Conservation (phyloP, 106 monocot species). For the Agapanthus africanus region DNA sequence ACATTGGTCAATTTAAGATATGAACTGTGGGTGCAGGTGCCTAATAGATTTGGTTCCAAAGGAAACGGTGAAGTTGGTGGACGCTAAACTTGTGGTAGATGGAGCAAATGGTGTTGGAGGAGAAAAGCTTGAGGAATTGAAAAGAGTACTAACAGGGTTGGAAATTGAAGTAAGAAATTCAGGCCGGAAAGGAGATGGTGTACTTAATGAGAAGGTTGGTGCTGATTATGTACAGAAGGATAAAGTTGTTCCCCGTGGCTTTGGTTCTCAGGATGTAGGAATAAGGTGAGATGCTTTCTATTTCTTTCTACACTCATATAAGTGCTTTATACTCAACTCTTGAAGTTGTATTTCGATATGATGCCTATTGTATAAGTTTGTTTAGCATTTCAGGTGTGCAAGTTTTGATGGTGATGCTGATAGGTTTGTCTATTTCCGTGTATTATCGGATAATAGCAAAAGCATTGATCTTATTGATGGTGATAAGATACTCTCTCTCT, state of each 20-base stretch:
- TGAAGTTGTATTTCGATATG: conserved; percentile 10
- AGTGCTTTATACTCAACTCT: not conserved
- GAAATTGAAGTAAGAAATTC: conserved; percentile 61
- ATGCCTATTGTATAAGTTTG: conserved; percentile 16
- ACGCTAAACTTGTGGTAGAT: conserved; percentile 57
- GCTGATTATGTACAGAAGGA: conserved; percentile 97
- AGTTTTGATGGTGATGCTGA: conserved; percentile 98
- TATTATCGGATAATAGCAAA: conserved; percentile 23
- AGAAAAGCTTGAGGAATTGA: conserved; percentile 65
- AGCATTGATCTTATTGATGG: conserved; percentile 85
- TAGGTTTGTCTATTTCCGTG: conserved; percentile 72
- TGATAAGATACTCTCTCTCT: conserved; percentile 91
- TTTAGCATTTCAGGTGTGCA: conserved; percentile 70
- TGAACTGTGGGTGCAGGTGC: conserved; percentile 31
- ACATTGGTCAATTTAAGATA: conserved; percentile 4
- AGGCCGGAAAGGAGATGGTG: conserved; percentile 64
- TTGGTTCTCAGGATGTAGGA: conserved; percentile 56
- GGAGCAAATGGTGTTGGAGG: conserved; percentile 97
- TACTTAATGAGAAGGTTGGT: conserved; percentile 81
- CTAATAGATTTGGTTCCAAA: conserved; percentile 50
- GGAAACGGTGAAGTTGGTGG: conserved; percentile 9
- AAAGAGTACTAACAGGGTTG: conserved; percentile 33
- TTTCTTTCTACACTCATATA: conserved; percentile 12
- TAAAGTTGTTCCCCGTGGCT: conserved; percentile 61
- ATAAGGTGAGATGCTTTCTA: conserved; percentile 39